Base-by-base conservation (phyloP, 2,329 filamentous ascomycete species). In the Tricladium varicosporioides region DNA sequence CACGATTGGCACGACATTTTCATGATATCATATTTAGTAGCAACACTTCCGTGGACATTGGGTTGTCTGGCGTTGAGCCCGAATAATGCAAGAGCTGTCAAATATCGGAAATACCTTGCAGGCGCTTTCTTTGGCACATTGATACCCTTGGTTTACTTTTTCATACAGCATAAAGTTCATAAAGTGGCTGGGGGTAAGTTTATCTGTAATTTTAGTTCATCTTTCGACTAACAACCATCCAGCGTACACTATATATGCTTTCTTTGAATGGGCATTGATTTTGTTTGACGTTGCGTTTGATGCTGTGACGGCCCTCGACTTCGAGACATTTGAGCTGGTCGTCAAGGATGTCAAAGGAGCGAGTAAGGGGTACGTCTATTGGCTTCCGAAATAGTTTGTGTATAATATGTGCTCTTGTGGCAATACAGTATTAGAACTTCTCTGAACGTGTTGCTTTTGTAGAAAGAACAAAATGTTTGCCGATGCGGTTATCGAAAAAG, bases 1-100 rank as follows among this genome's bases (percentile, higher is more conserved):
- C 94, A 99, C 74, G 86, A 96, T 74, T 97, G 92, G 92, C 94
- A 99, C 73, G 94, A 99, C 70, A 93, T 97, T 61, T 93, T 99
- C 73, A 99, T 99, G 94, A 97, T 99, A 66, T 95, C 92, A 13
- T 99, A 99, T 74, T 80, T 99, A 55, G 87, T 99, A 47, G 89
- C 91, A 33, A 97, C 94, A 2, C 79, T 99, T 53, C 94, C 94
- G 1, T 99, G 94, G 94, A 99, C 93, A 1, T 74, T 91, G 48
- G 94, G 94, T 49, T 97, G 93, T 73, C 82, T 97, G 60, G 85
- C 88, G 5, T 77, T 97, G 51, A 97, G 92, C 74, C 92, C 93
- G 10, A 85, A 87, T 56, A 96, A 97, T 71, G 81, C 87, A 11
- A 83, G 78, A 60, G 91, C 94, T 5, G 81, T 97, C 70, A 92